These are phyloP conservation scores for Clitocybe nebularis DNA, from an alignment of 1,284 basidiomycete species.

Conservation along the genomic window DNA sequence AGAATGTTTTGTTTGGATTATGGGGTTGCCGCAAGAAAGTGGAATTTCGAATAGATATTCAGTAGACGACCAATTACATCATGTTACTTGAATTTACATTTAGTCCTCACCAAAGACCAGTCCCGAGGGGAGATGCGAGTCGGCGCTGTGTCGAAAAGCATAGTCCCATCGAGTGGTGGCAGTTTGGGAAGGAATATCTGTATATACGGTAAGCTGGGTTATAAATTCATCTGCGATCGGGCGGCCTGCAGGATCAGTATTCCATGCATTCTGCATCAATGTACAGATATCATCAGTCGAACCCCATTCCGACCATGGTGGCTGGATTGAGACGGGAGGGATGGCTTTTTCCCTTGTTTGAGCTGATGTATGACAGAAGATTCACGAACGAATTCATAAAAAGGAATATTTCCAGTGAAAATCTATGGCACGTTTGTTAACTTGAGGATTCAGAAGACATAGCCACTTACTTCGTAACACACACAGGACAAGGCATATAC, in stretches of 20 bases:
- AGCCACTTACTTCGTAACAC: neutral
- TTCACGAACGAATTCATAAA: neutral
- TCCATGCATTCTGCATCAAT: constrained; percentile 5
- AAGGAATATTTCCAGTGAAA: constrained; percentile 3
- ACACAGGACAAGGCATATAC: constrained; percentile 26
- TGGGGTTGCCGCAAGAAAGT: too few species aligned
- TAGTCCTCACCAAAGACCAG: too few species aligned
- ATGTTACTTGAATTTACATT: too few species aligned
- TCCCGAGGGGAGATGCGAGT: too few species aligned
- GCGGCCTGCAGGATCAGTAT: constrained; percentile 1
- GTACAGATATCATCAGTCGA: constrained; percentile 4
- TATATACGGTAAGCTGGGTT: too few species aligned
- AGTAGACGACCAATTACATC: too few species aligned
- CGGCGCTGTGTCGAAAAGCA: too few species aligned
- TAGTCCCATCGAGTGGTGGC: too few species aligned
- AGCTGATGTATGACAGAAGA: neutral
- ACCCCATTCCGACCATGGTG: constrained; percentile 1
- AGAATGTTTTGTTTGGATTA: too few species aligned
- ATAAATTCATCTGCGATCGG: neutral
- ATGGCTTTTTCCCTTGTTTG: neutral
- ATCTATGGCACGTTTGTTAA: neutral
- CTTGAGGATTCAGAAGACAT: neutral
- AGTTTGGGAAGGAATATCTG: too few species aligned
- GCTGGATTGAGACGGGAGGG: neutral
- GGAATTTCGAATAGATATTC: too few species aligned